A percentile compares a stretch with the other conserved stretches of the same genome.
Evolutionary conservation across 1,284 basidiomycete genomes (phyloP).

Genomic region (Somion occarium): DNA sequence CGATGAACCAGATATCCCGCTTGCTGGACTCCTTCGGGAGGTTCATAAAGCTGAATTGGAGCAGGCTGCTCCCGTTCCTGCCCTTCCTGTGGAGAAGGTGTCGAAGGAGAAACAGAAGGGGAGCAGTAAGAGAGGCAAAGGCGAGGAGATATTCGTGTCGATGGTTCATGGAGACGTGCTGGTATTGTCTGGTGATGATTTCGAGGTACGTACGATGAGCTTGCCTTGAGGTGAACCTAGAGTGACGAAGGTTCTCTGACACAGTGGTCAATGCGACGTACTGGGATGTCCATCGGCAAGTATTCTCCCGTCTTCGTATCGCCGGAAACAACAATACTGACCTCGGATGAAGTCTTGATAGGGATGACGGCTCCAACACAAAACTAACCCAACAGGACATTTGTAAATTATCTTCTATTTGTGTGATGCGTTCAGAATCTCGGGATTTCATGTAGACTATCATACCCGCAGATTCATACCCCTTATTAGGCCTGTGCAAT

Average conservation of each 20-base stretch:
- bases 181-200: constrained; percentile 44
- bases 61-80: background rate
- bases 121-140: constrained; percentile 1
- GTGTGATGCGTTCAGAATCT: too few relatives aligned
- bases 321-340: background rate
- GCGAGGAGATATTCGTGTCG: constrained; percentile 34
- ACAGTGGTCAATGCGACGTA: constrained; percentile 14
- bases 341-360: background rate
- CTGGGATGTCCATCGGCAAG: constrained; percentile 15
- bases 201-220: constrained; percentile 39
- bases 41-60: background rate
- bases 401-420: background rate
- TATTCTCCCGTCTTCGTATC: background rate
- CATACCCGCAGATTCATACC: too few relatives aligned
- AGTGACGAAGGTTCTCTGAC: background rate
- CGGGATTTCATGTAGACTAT: too few relatives aligned
- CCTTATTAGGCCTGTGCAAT: too few relatives aligned
- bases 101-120: background rate
- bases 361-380: background rate
- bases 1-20: background rate
- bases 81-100: background rate
- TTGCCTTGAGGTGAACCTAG: background rate
- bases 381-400: too few relatives aligned
- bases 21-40: background rate
- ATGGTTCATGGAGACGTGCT: constrained; percentile 56